Evolutionary conservation across 352 stramenopile species (phyloP), one percentile per base, ranked within the genome.

Genomic region (Pythium oligandrum): DNA sequence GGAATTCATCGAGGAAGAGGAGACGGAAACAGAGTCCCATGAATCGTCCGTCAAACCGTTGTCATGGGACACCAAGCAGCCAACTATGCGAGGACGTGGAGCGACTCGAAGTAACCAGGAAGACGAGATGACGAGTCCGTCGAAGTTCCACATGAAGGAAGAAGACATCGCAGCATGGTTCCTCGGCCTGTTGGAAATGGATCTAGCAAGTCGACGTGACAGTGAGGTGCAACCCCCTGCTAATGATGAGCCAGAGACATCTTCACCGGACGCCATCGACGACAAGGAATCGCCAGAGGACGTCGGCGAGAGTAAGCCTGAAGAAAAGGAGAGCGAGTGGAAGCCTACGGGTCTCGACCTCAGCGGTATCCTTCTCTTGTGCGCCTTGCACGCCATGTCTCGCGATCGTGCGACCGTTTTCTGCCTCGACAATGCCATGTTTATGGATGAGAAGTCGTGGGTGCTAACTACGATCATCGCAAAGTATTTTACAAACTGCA

Each of bases 391-490:
- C 36, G 83, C 80, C 3, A 86, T 95, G 56, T 90, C 80, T 2
- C 82, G 83, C 6, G 67, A 88, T 32, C 66, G 70, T 10, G 68
- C 70, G 7, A 86, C 79, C 0, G 64, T 95, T 1, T 86, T 95
- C 42, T 90, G 76, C 42, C 71, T 95, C 37, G 84, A 95, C 55
- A 91, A 78, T 47, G 84, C 84, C 11, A 93, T 92, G 82, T 81
- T 90, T 53, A 92, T 93, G 80, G 84, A 95, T 51, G 81, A 85
- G 50, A 87, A 90, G 62, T 91, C 78, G 37, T 95, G 84, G 84
- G 75, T 78, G 33, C 52, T 95, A n/a, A 67, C 86, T 7, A 79
- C 81, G 8, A 88, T 88, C 40, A 75, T 93, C 36, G 78, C 77
- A 6, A 90, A 93, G 57, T 93, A 95, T 48, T 93, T 93, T 44